A percentile compares a stretch with the other conserved stretches of the same genome.
Conservation (phyloP, 1,284 basidiomycete species). For the Amylostereum chailletii region DNA sequence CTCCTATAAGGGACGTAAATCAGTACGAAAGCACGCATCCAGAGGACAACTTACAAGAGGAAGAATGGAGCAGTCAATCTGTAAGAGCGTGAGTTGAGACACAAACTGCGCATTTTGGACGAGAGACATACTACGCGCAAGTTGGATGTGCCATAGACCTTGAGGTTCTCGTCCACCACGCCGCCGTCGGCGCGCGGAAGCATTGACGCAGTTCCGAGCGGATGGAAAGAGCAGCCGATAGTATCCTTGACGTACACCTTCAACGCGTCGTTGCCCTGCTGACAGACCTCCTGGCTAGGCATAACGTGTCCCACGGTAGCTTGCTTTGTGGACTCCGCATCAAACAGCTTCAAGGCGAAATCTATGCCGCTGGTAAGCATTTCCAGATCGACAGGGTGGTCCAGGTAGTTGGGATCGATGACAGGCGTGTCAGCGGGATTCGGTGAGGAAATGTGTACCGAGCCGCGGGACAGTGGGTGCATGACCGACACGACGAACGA, state of each 20-base stretch:
- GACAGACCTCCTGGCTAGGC: too few species aligned
- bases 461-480: constrained; percentile 14
- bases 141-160: constrained; percentile 42
- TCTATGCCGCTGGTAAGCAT: constrained; percentile 8
- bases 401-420: constrained; percentile 12
- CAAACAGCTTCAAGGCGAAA: constrained; percentile 7
- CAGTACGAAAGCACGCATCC: background rate
- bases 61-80: background rate
- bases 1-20: background rate
- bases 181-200: constrained; percentile 39
- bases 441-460: constrained; percentile 11
- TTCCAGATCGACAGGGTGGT: constrained; percentile 10
- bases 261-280: too few species aligned
- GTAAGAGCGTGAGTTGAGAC: too few species aligned
- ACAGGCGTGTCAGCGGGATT: constrained; percentile 10
- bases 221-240: constrained; percentile 6
- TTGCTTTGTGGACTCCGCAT: background rate
- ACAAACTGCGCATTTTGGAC: background rate
- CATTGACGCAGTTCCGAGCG: constrained; percentile 38
- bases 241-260: background rate
- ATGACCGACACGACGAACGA: constrained; percentile 10
- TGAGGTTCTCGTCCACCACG: constrained; percentile 39
- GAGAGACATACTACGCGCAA: constrained; percentile 19
- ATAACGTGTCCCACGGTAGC: too few species aligned
- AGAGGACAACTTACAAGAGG: background rate